phyloP scores from a whole-genome alignment of 768 basidiomycete species.

The Leucocoprinus leucothites region DNA sequence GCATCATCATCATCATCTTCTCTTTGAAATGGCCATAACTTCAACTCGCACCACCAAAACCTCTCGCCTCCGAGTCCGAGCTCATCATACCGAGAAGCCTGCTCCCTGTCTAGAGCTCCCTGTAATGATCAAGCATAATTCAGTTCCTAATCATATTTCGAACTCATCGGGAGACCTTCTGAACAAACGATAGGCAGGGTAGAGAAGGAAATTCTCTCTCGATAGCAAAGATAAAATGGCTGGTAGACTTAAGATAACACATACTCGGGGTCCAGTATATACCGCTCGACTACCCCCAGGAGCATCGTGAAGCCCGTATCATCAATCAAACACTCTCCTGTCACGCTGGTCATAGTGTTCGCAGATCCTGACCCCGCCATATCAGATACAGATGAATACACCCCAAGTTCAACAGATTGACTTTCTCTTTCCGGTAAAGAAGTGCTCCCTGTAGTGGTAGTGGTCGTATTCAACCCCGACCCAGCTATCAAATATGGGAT shows the following conservation, averaged over 20 bases:
- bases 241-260: conserved; percentile 17
- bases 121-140: not conserved
- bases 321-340: conserved; percentile 23
- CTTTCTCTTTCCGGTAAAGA: not conserved
- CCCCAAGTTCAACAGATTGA: conserved; percentile 2
- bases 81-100: no score
- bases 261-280: conserved; percentile 13
- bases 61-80: no score
- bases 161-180: no score
- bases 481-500: no score
- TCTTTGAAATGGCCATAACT: no score
- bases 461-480: no score
- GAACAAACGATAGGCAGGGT: no score
- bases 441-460: not conserved
- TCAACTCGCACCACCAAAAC: no score
- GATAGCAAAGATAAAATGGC: not conserved
- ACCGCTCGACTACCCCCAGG: conserved; percentile 35
- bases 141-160: no score
- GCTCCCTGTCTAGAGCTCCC: no score
- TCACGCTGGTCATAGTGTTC: not conserved
- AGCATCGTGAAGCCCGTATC: conserved; percentile 37
- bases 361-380: no score
- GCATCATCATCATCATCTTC: not conserved
- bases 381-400: conserved; percentile 1
- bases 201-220: not conserved